Evolutionary conservation across 352 stramenopile species (phyloP), one percentile per base, ranked within the genome.

Genomic region (Phytophthora capsici): DNA sequence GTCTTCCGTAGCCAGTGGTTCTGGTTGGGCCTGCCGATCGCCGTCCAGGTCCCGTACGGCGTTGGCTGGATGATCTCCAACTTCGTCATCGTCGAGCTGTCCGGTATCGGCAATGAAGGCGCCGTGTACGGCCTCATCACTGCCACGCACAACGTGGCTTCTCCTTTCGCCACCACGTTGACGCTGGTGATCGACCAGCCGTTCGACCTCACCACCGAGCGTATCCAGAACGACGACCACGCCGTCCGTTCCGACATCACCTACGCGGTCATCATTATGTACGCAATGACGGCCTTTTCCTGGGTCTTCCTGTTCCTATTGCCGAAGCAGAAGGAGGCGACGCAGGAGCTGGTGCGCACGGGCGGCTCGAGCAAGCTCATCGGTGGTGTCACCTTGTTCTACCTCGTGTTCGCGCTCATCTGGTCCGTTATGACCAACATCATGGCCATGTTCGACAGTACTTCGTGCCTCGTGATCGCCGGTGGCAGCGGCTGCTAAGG

Each of bases 91-190:
- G 72, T 81, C 6, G 75, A 84, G 50, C 55, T 84, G 10, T 57
- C 66, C 3, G 64, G 69, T 4, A 65, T 73, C 9, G 75, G 75
- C 49, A 82, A 80, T 23, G 75, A 84, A 66, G 72, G 59, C 8
- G 73, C 67, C 34, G 67, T 81, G n/a, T 79, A 76, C 58, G 69
- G 75, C 13, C 60, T 84, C 14, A 44, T 80, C 19, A 78, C 70
- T 6, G 71, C 71, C 12, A 75, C 75, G 26, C 41, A 65, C 53
- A 84, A 81, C 36, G 51, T 84, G 9, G 63, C 67, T 0, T 61
- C 41, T 0, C 58, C 69, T 5, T 75, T 84, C 19, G 60, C 69
- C 17, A 72, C 65, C 10, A 64, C 73, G 8, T 53, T 79, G 16
- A 73, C 69, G 36, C 32, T 74, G 10, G 8, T 75, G 32, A 65